These are phyloP conservation scores for Boletus vermiculosoides DNA, from an alignment of 768 basidiomycete genomes.

Conservation along the genomic window DNA sequence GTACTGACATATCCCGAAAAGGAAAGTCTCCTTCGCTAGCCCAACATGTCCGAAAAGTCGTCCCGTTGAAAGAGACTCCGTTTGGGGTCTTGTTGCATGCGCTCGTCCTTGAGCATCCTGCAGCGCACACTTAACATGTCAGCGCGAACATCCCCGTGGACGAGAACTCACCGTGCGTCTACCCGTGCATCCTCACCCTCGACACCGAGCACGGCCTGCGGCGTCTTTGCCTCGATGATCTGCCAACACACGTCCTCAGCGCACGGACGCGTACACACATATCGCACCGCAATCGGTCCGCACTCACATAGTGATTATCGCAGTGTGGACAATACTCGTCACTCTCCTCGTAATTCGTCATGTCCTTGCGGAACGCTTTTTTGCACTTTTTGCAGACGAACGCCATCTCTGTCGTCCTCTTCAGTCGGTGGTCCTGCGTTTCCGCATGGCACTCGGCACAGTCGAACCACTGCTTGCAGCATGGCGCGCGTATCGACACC, in stretches of 20 bases:
- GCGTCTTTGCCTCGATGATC: constrained; percentile 92
- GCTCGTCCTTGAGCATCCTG: constrained; percentile 90
- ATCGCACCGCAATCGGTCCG: not conserved
- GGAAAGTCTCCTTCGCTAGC: constrained; percentile 21
- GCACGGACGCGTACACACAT: not conserved
- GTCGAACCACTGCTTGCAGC: constrained; percentile 98
- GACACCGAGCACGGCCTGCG: constrained; percentile 78
- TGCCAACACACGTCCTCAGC: constrained; percentile 31
- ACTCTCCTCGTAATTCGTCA: constrained; percentile 88
- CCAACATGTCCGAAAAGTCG: constrained; percentile 48
- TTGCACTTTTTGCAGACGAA: constrained; percentile 89
- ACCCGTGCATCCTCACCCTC: constrained; percentile 91
- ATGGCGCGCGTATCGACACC: constrained; percentile 93
- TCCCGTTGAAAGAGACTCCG: constrained; percentile 52
- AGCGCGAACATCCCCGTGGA: not conserved
- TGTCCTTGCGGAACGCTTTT: constrained; percentile 96
- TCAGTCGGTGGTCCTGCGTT: constrained; percentile 66
- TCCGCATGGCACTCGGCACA: constrained; percentile 96
- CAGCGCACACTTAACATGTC: not conserved
- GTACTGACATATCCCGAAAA: constrained; percentile 14
- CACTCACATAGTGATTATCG: constrained; percentile 95
- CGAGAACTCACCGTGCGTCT: constrained; percentile 68
- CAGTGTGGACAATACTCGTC: constrained; percentile 99
- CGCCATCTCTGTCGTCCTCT: constrained; percentile 78
- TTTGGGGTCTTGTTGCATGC: constrained; percentile 52